Conservation (phyloP, 2,329 filamentous ascomycete species). For the Cordyceps fumosorosea region DNA sequence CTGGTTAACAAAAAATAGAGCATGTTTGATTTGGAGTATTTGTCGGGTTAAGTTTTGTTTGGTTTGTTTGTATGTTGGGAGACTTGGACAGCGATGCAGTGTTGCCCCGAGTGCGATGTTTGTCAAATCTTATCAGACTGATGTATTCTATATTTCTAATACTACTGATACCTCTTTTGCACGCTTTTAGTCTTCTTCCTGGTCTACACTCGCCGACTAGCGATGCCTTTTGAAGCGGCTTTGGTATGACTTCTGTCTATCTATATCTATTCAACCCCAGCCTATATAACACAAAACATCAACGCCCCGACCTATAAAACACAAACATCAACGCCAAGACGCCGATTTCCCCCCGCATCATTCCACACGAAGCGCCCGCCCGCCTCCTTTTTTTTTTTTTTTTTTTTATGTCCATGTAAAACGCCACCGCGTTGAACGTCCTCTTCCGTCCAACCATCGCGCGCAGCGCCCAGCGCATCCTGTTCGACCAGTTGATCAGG, state of each 20-base stretch:
- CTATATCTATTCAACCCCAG: not conserved
- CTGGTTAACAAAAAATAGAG: not conserved
- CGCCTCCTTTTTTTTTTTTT: too few relatives aligned
- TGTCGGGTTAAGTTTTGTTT: not conserved
- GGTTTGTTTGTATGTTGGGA: not conserved
- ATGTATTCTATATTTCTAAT: constrained; percentile 26
- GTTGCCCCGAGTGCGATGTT: constrained; percentile 4
- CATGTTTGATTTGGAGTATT: constrained; percentile 5
- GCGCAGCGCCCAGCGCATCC: constrained; percentile 48
- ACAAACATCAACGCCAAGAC: not conserved
- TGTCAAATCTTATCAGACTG: constrained; percentile 17
- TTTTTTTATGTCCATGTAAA: constrained; percentile 60
- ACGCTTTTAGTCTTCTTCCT: not conserved
- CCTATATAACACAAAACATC: not conserved
- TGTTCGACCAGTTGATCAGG: constrained; percentile 62
- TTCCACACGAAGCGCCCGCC: not conserved
- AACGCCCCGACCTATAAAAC: not conserved
- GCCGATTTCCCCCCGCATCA: not conserved
- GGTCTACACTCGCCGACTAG: not conserved
- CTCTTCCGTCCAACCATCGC: constrained; percentile 45
- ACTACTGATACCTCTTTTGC: constrained; percentile 27
- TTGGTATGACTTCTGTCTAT: not conserved
- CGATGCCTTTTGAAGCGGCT: not conserved
- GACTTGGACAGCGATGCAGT: constrained; percentile 8
- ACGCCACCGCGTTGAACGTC: constrained; percentile 61